Base-by-base conservation (phyloP, 345 rosid species). In the Salix exigua region DNA sequence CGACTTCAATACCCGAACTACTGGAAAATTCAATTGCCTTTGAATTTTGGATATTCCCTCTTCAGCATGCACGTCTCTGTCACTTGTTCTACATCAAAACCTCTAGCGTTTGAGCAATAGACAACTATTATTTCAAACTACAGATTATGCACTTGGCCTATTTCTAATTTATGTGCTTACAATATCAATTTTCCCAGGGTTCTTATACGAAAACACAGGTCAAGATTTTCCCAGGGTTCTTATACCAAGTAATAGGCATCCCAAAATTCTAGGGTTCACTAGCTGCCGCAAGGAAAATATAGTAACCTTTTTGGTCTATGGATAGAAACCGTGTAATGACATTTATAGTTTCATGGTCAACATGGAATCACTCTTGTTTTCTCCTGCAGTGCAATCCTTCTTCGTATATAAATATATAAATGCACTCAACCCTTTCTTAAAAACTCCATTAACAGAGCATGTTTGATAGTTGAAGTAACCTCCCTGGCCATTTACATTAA, bases 171-270 rank as follows among this genome's bases (percentile, higher is more conserved):
- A 91, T 61, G 89, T 91, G 17, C 78, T 91, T 58, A 92, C 98
- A 30, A 67, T 92, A 31, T 86, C 98, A 1, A 92, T 96, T 35
- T 91, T 93, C 68, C 99, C 98, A 0, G 96, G 99, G 2, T 93
- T 96, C 86, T 46, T 96, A 28, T 91, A 71, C 14, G 98, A 96
- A 82, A 85, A 96, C 76, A 93, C 97, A 0, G 99, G 98, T 31
- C 35, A 31, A 31, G 35, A 31, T 31, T 31, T 31, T 31, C 35
- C 5, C 35, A 31, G 35, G 35, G 35, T 4, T 31, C 35, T 31
- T 31, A 31, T 31, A 31, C 35, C 5, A 31, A 31, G 35, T n/a
- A 16, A n/a, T 19, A 18, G 7, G 13, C 65, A 17, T 60, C 35
- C 75, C 68, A 73, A 62, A 73, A 37, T 26, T 26, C 19, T 31